Evolutionary conservation across 371 early-diverging fungal species (phyloP), one percentile per base, ranked within the genome.

Genomic region (Syncephalastrum racemosum): DNA sequence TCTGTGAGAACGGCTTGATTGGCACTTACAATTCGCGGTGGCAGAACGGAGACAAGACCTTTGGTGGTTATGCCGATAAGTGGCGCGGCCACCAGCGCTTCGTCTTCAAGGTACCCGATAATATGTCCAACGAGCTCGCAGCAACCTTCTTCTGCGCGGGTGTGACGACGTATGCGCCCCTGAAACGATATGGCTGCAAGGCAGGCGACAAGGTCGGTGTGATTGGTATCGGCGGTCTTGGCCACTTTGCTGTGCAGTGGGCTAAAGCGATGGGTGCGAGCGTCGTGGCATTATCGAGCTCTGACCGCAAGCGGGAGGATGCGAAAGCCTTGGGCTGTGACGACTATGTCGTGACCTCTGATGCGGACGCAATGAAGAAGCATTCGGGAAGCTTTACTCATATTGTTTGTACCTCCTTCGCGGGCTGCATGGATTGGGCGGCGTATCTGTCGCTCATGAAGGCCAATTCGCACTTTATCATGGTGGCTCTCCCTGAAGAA

Each of bases 21-120:
- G 31, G 47, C n/a, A 72, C 68, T 7, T 68, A 68, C 50, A 61
- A 68, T 71, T 15, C 67, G 58, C 46, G 71, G 65, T 84, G 82
- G 56, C 56, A 70, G 13, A 82, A 77, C 15, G 88, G 88, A 15
- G 63, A 68, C 23, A 71, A 71, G 16, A 53, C 85, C 0, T 81
- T 81, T 50, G 89, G 89, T 43, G 89, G 89, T 0, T 89, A 87
- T 58, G 85, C 79, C 23, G 80, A 86, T 47, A 76, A 73, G 10
- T 80, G 84, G 58, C 70, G 88, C 25, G 86, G 85, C 7, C 73
- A 77, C 44, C 56, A 68, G 8, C 71, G 68, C 46, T 88, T 77
- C 55, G 80, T 70, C 2, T 79, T 89, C 71, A 76, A 71, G 54
- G 64, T 91, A 7, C 90, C 91, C 1, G 81, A 78, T 4, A 62